phyloP scores from a whole-genome alignment of 345 rosid species.

The Atalantia buxifolia region DNA sequence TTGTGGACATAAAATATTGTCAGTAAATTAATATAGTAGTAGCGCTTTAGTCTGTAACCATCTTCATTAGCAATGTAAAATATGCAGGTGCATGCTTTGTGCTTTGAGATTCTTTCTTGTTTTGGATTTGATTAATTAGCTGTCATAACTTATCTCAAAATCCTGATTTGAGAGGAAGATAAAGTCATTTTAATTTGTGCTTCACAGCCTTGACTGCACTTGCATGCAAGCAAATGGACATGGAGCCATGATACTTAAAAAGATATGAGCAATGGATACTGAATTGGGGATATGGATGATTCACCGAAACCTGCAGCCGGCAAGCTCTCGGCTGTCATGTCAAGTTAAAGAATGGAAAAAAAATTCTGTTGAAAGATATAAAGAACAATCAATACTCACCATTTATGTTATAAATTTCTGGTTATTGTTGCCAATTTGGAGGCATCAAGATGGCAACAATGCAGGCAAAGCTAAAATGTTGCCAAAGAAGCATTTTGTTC shows the following conservation, averaged over 20 bases:
- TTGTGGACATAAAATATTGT: too few relatives aligned
- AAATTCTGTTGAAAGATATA: neutral
- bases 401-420: neutral
- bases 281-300: neutral
- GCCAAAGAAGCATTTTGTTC: neutral
- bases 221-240: neutral
- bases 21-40: neutral
- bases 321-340: slow-evolving; percentile 3
- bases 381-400: neutral
- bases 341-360: neutral
- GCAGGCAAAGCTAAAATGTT: neutral
- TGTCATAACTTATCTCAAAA: neutral
- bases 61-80: too few relatives aligned
- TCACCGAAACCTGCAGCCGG: neutral
- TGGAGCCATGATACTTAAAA: neutral
- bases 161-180: neutral
- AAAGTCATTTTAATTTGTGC: neutral
- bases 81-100: too few relatives aligned
- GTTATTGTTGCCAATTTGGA: neutral
- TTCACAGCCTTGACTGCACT: slow-evolving; percentile 2
- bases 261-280: neutral
- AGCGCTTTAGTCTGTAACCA: too few relatives aligned
- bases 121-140: neutral
- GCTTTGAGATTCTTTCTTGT: too few relatives aligned
- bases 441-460: neutral